Percentiles rank a stretch among this genome's conserved stretches.
These are phyloP conservation scores for Globisporangium acanthophoron DNA, from an alignment of 352 stramenopile species.

Conservation along the genomic window DNA sequence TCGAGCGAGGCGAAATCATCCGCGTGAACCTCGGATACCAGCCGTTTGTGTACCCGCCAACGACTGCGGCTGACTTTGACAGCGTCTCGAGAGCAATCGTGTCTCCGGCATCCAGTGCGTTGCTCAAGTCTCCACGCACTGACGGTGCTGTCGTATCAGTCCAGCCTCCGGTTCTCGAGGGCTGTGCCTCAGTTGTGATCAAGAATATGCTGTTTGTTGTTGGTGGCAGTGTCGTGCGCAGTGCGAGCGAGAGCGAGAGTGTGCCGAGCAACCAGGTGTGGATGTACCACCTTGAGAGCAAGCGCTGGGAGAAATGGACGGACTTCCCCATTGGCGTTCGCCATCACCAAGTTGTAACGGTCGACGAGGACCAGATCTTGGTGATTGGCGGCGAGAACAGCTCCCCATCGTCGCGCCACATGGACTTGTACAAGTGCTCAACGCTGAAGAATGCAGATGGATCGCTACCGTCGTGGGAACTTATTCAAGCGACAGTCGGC, in stretches of 20 bases:
- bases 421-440: conserved; percentile 82
- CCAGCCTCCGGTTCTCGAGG: conserved; percentile 35
- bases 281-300: conserved; percentile 46
- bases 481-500: conserved; percentile 63
- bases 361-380: conserved; percentile 71
- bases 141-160: conserved; percentile 4
- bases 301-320: conserved; percentile 68
- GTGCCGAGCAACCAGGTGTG: conserved; percentile 40
- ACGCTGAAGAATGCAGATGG: conserved; percentile 51
- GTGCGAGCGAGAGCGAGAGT: conserved; percentile 1
- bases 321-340: conserved; percentile 80
- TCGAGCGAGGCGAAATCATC: conserved; percentile 85
- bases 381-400: conserved; percentile 79
- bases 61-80: conserved; percentile 56
- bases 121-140: conserved; percentile 21
- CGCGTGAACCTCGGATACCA: conserved; percentile 80
- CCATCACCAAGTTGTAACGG: conserved; percentile 66
- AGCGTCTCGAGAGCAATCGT: conserved; percentile 54
- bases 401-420: conserved; percentile 65
- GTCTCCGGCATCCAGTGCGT: conserved; percentile 30
- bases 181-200: conserved; percentile 50
- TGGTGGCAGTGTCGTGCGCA: conserved; percentile 34
- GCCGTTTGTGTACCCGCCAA: conserved; percentile 69
- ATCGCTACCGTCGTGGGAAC: conserved; percentile 64
- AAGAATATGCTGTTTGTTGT: conserved; percentile 72